phyloP scores from a whole-genome alignment of 2,329 filamentous ascomycete genomes.

The Daldinia eschscholtzii region DNA sequence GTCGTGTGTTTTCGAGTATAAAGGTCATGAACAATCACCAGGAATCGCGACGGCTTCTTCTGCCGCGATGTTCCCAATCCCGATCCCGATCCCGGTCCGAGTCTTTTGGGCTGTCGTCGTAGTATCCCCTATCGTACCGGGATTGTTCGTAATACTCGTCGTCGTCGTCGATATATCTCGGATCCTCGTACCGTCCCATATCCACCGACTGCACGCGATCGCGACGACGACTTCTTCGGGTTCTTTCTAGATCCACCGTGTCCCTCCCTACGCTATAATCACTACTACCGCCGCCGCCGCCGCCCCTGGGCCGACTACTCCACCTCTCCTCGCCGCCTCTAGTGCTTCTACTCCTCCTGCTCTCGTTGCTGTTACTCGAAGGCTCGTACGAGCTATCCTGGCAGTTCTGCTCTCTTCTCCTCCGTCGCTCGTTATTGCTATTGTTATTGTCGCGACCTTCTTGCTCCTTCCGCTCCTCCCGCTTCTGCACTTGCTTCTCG shows the following conservation, averaged over 20 bases:
- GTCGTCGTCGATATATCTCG: constrained; percentile 37
- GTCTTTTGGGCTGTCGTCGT: constrained; percentile 10
- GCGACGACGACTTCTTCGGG: constrained; percentile 27
- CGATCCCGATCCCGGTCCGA: constrained; percentile 12
- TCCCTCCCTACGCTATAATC: constrained; percentile 30
- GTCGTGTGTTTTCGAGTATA: background rate
- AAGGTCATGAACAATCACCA: constrained; percentile 27
- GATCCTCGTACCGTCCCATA: constrained; percentile 17
- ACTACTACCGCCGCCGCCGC: constrained; percentile 9
- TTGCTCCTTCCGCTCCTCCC: constrained; percentile 51
- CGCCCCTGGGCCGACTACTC: background rate
- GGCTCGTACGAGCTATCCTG: background rate
- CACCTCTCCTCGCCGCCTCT: constrained; percentile 5
- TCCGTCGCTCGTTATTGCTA: background rate
- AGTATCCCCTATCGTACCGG: constrained; percentile 31
- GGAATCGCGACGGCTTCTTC: constrained; percentile 48
- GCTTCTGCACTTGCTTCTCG: constrained; percentile 56
- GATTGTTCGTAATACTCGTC: constrained; percentile 39
- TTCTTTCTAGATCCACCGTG: constrained; percentile 21
- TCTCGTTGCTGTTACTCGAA: background rate
- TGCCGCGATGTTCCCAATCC: constrained; percentile 12
- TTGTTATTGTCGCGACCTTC: constrained; percentile 40
- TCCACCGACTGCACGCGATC: constrained; percentile 38
- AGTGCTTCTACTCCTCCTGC: background rate
- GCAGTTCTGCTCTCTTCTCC: background rate